Conservation (phyloP, 164 flowering plant genomes). For the Cinnamomum micranthum region DNA sequence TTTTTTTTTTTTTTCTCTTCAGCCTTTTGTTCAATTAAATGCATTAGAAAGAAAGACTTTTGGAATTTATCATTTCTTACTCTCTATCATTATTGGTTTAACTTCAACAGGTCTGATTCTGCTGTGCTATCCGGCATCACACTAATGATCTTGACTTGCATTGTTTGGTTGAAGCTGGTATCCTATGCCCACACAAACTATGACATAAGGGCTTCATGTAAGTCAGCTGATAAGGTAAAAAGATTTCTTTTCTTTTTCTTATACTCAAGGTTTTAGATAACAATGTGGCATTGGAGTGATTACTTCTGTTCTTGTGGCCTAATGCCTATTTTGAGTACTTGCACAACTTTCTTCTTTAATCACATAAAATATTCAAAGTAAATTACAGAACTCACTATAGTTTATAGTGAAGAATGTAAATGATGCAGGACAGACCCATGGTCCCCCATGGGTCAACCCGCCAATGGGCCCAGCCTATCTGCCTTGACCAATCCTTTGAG, state of each 20-base stretch:
- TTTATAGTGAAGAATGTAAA: no score
- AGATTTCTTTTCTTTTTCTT: background rate
- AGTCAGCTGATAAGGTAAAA: slow-evolving; percentile 57
- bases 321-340: background rate
- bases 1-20: no score
- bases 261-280: background rate
- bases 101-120: slow-evolving; percentile 59
- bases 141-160: slow-evolving; percentile 81
- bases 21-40: background rate
- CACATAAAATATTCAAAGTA: no score
- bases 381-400: no score
- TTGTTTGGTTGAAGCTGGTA: slow-evolving; percentile 88
- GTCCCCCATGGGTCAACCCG: no score
- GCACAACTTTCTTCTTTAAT: background rate
- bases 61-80: no score
- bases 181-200: slow-evolving; percentile 90
- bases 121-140: slow-evolving; percentile 74
- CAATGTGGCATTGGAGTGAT: background rate
- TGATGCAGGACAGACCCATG: no score
- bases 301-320: background rate
- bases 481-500: no score
- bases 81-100: no score
- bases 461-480: no score
- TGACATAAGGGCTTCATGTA: slow-evolving; percentile 66
- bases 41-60: no score